Base-by-base conservation (phyloP, 2,329 filamentous ascomycete species). In the Ploettnerulaceae sp. region DNA sequence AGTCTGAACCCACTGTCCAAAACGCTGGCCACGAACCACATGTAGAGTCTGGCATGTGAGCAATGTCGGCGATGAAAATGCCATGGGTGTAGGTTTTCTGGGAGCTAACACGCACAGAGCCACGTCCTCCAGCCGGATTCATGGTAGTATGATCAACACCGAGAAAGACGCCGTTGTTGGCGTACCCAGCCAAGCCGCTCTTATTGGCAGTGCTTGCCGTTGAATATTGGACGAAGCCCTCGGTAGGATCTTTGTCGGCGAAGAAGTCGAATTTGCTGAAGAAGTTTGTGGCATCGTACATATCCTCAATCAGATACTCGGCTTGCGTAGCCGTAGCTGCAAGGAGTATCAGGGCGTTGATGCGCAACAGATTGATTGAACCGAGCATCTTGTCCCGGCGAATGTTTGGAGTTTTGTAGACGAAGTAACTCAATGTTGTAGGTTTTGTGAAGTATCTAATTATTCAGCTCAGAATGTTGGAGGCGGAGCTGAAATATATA, bases 171-270 rank as follows among this genome's bases (percentile, higher is more conserved):
- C 70, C 72, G 45, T 70, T 69, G 45, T 75, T 68, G 12, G 44
- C 35, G 35, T 54, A 57, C 5, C 56, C 56, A 22, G 59, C 61
- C 7, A 89, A 71, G 12, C 74, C 73, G 28, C 67, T 63, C n/a
- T 63, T 60, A 49, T 76, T 74, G 45, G 86, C 85, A 1, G 73
- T 75, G n/a, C 63, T 48, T 40, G 74, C 71, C 15, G 45, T 17
- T 6, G 48, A 48, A 59, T 89, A 93, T 50, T 77, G 67, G 57
- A 93, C 87, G 58, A 81, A 88, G 24, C 87, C 88, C 52, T 81
- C 58, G 2, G 87, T 93, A 0, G 87, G 87, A 59, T 93, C 88
- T 0, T 66, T 49, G 3, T 64, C 66, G 42, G 63, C 69, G 65
- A 74, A 81, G 66, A 82, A 82, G 47, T 71, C 47, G 62, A 79